These are phyloP conservation scores for Zhuliangozyma parablackwelliae DNA, from an alignment of 1,139 yeast genomes.

Conservation along the genomic window DNA sequence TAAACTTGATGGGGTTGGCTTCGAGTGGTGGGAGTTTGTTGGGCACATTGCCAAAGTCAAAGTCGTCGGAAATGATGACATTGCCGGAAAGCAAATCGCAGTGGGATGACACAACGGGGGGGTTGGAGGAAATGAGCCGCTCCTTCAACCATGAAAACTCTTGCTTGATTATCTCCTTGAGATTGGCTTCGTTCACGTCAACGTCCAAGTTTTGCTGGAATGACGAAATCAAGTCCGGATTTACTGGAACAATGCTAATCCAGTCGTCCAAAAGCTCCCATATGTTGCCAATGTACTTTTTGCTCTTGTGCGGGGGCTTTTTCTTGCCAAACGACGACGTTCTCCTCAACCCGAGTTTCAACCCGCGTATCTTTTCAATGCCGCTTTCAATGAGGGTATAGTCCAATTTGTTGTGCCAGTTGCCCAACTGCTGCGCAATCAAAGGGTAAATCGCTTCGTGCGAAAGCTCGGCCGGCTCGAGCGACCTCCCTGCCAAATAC, in stretches of 20 bases:
- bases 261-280: conserved; percentile 63
- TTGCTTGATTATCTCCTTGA: conserved; percentile 33
- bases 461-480: conserved; percentile 53
- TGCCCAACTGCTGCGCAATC: conserved; percentile 65
- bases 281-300: conserved; percentile 39
- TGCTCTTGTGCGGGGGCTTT: conserved; percentile 17
- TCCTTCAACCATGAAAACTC: conserved; percentile 57
- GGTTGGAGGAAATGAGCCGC: conserved; percentile 33
- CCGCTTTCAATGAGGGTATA: conserved; percentile 47
- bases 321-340: conserved; percentile 11
- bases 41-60: conserved; percentile 9
- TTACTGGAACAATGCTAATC: conserved; percentile 57
- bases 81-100: conserved; percentile 73
- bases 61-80: conserved; percentile 53
- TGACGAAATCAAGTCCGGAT: conserved; percentile 36
- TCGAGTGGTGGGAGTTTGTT: conserved; percentile 21
- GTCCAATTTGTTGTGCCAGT: conserved; percentile 58
- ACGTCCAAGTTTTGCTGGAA: conserved; percentile 32
- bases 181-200: conserved; percentile 21
- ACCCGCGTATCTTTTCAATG: conserved; percentile 40
- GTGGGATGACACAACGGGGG: conserved; percentile 62
- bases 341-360: conserved; percentile 11
- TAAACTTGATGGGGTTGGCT: conserved; percentile 55
- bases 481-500: conserved; percentile 60
- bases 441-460: conserved; percentile 46